Base-by-base conservation (phyloP, 1,284 basidiomycete genomes). In the Ustilago esculenta region DNA sequence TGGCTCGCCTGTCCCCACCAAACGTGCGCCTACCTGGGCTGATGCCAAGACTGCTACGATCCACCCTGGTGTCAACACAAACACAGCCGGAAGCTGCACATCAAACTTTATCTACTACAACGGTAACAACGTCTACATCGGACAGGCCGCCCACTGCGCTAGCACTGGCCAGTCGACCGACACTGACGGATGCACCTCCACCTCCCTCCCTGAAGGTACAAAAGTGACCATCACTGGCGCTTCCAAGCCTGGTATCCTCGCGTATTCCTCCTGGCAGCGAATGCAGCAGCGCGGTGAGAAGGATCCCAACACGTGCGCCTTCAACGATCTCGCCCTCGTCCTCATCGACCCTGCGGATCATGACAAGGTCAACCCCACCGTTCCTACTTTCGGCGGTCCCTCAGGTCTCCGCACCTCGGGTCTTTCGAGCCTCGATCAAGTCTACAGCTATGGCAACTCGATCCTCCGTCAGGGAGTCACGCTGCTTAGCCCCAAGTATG, bases 401-500 rank as follows among this genome's bases (percentile, higher is more conserved):
- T 50, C 40, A 5, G 72, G 72, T 27, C 25, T 73, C 21, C 44
- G 70, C n/a, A 42, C 54, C 0, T 35, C 39, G 5, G 65, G 54
- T 12, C 36, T 74, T n/a, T 47, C 36, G 25, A 34, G 20, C 21
- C 18, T 55, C 32, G 72, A 74, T 40, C 48, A 49, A 39, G 56
- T 72, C n/a, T 73, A 61, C 66, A 59, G 58, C 49, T 75, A 70
- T 43, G 71, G 70, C 52, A 75, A 75, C 56, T 72, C 69, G 42
- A 60, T 73, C 40, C 66, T 75, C 9, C 56, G 73, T n/a, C 56
- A 57, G 17, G 73, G 73, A 18, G 41, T 73, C 40, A 63, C 59
- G 0, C 47, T 67, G 9, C 47, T 75, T 17, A 64, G 54, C 40
- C 73, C 73, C 48, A 75, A 75, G 65, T 75, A 63, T 40, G 73